phyloP scores from a whole-genome alignment of 2,329 filamentous ascomycete genomes.

The Fusarium nurragi region DNA sequence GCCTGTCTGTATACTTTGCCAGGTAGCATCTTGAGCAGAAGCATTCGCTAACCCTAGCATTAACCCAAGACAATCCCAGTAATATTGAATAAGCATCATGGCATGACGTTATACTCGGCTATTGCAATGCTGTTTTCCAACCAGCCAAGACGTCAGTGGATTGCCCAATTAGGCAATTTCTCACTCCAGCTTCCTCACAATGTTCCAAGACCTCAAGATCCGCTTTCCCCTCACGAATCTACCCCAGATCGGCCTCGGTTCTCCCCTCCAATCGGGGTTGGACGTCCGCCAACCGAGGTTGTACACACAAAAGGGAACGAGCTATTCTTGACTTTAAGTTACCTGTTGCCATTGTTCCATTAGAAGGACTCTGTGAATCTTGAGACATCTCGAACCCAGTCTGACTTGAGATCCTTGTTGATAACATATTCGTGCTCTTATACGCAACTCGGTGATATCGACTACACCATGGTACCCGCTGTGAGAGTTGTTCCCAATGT shows the following conservation, averaged over 20 bases:
- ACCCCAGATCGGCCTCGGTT: slow-evolving; percentile 25
- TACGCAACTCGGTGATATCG: slow-evolving; percentile 7
- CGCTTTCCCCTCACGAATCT: slow-evolving; percentile 37
- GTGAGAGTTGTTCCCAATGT: slow-evolving; percentile 50
- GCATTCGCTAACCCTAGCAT: no score
- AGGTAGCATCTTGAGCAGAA: no score
- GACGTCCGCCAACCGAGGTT: slow-evolving; percentile 36
- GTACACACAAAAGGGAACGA: slow-evolving; percentile 12
- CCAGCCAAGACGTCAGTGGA: slow-evolving; percentile 7
- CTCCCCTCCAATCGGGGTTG: slow-evolving; percentile 39
- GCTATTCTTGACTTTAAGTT: slow-evolving; percentile 1
- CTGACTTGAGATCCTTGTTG: neutral
- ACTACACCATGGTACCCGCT: slow-evolving; percentile 42
- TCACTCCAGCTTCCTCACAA: slow-evolving; percentile 23
- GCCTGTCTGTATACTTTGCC: no score
- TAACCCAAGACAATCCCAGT: no score
- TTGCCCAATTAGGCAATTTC: slow-evolving; percentile 27
- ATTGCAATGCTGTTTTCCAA: neutral
- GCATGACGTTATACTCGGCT: neutral
- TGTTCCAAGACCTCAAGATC: slow-evolving; percentile 20
- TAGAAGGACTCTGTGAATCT: slow-evolving; percentile 6
- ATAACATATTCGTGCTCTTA: neutral
- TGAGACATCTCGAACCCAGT: slow-evolving; percentile 6
- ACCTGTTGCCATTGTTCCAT: slow-evolving; percentile 22
- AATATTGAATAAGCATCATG: neutral